Evolutionary conservation across 495 filamentous ascomycete genomes (phyloP), one percentile per base, ranked within the genome.

Genomic region (Lindgomyces ingoldianus): DNA sequence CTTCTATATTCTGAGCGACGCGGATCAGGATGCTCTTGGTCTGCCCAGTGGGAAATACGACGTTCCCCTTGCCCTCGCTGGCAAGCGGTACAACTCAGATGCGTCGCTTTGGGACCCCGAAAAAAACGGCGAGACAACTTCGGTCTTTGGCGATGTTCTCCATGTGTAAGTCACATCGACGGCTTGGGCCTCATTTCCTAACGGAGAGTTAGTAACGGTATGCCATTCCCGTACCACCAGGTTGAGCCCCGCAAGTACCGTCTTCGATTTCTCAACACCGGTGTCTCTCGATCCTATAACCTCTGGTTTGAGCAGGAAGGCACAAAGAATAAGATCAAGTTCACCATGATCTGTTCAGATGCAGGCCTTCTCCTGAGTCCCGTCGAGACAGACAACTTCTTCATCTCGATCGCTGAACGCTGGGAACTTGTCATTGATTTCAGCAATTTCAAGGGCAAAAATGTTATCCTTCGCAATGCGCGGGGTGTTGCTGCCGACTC

Each of bases 211-310:
- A 39, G 33, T 57, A 85, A 85, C 63, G 83, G 79, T 3, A 79
- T 81, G 56, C 81, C 81, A 0, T 85, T 81, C 81, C 82, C 83
- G 0, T 81, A 71, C 68, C 66, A 83, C 14, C 74, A 73, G 16
- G 83, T 85, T 11, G 72, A 84, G 64, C 82, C 82, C 0, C 77
- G 83, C 64, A 84, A 84, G 57, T 85, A 85, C 70, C 80, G 82
- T n/a, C 78, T 85, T 60, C 74, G 83, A 16, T 70, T 85, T 26
- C 67, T 83, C 19, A 75, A 84, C 66, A 77, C 80, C 1, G 68
- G 81, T 30, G 64, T 84, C 41, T 79, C 76, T 10, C 73, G 83
- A 14, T 73, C 76, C n/a, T 85, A 80, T 44, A 67, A 70, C 0
- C 74, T 85, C 10, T 79, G 75, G 57, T 71, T 85, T 42, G 74